These are phyloP conservation scores for Vitis cinerea DNA, from an alignment of 164 flowering plant species.

Conservation along the genomic window DNA sequence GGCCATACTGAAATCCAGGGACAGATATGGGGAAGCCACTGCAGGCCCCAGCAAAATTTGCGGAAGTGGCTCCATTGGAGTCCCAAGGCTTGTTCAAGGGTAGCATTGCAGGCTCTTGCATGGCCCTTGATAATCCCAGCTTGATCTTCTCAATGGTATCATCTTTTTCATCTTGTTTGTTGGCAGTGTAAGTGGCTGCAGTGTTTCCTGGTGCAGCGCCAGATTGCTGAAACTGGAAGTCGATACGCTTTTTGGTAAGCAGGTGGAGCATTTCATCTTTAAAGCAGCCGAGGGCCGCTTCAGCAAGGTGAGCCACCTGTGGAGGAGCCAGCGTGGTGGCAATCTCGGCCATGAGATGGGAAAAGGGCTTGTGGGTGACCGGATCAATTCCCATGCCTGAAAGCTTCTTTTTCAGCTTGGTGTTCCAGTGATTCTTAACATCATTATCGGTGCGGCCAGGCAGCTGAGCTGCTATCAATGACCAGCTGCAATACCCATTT, in stretches of 20 bases:
- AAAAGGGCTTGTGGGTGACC: constrained; percentile 95
- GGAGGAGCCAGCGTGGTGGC: constrained; percentile 93
- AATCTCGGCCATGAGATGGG: constrained; percentile 98
- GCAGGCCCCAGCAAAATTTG: constrained; percentile 35
- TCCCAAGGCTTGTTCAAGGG: constrained; percentile 55
- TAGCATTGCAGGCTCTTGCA: constrained; percentile 50
- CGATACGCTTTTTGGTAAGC: constrained; percentile 77
- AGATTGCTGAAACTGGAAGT: constrained; percentile 63
- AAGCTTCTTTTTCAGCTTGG: constrained; percentile 92
- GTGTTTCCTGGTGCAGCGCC: constrained; percentile 27
- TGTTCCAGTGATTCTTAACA: constrained; percentile 97
- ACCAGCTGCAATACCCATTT: constrained; percentile 58
- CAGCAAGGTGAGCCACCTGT: constrained; percentile 89
- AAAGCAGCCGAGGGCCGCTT: constrained; percentile 97
- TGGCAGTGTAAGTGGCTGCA: constrained; percentile 13
- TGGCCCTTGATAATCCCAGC: constrained; percentile 69
- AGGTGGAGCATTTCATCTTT: constrained; percentile 99
- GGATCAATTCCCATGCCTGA: constrained; percentile 99
- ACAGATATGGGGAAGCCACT: constrained; percentile 32
- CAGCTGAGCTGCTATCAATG: constrained; percentile 83
- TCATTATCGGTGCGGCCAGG: constrained; percentile 97
- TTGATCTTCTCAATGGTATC: constrained; percentile 69
- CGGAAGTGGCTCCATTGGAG: constrained; percentile 32
- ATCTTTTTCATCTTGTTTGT: constrained; percentile 47
- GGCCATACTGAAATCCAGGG: constrained; percentile 55